Conservation (phyloP, 352 stramenopile species). For the Phytophthora pistaciae region DNA sequence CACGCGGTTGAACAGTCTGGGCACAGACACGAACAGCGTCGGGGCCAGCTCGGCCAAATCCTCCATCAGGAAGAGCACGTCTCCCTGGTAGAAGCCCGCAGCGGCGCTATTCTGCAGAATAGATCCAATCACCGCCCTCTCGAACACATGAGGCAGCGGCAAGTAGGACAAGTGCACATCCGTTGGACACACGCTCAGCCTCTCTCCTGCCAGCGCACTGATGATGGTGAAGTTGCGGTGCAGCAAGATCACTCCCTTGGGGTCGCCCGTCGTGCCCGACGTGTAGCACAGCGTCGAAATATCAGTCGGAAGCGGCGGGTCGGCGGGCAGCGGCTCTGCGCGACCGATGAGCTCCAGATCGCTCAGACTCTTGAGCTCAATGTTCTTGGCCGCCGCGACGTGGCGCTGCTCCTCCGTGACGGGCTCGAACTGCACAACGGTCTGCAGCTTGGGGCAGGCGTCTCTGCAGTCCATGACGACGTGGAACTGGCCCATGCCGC, state of each 20-base stretch:
- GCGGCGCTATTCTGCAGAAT: slow-evolving; percentile 79
- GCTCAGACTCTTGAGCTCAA: slow-evolving; percentile 47
- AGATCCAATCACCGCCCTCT: slow-evolving; percentile 80
- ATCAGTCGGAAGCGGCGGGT: slow-evolving; percentile 73
- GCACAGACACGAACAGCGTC: slow-evolving; percentile 95
- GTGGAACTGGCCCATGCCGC: slow-evolving; percentile 62
- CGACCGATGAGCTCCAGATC: neutral
- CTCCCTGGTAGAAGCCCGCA: slow-evolving; percentile 84
- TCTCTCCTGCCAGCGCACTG: slow-evolving; percentile 34
- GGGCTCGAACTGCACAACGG: slow-evolving; percentile 65
- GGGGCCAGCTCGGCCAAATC: slow-evolving; percentile 94
- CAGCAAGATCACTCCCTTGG: slow-evolving; percentile 96
- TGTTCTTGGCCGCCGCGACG: slow-evolving; percentile 28
- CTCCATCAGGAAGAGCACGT: slow-evolving; percentile 93
- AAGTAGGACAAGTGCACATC: slow-evolving; percentile 97
- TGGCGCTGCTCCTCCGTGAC: slow-evolving; percentile 47
- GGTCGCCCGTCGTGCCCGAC: slow-evolving; percentile 96
- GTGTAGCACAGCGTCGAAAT: slow-evolving; percentile 97
- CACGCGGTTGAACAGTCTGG: slow-evolving; percentile 97
- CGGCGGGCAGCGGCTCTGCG: slow-evolving; percentile 29
- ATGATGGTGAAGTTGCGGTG: slow-evolving; percentile 81
- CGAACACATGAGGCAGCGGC: slow-evolving; percentile 97
- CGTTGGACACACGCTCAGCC: slow-evolving; percentile 37
- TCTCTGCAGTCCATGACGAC: slow-evolving; percentile 54
- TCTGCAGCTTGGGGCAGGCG: slow-evolving; percentile 58